A percentile compares a stretch with the other conserved stretches of the same genome.
phyloP scores from a whole-genome alignment of 805 yeast genomes.

The Candida fluviatilis region DNA sequence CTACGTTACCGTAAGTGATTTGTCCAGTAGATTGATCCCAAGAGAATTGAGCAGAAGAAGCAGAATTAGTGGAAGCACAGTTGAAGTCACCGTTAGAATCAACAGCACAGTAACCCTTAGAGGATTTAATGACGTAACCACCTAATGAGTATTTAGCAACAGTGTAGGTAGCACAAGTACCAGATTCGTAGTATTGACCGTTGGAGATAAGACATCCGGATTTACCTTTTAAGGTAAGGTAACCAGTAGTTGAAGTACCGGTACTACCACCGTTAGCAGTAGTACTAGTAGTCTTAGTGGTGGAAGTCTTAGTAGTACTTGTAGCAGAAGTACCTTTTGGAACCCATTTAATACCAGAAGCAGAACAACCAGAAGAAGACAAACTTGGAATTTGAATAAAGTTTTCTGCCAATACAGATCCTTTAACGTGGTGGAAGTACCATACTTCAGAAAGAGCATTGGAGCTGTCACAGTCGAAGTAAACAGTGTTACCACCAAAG shows the following conservation, averaged over 20 bases:
- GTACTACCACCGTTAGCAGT: not conserved
- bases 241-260: conserved; percentile 20
- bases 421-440: conserved; percentile 76
- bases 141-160: conserved; percentile 59
- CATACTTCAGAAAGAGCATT: conserved; percentile 57
- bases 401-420: conserved; percentile 63
- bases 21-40: conserved; percentile 41
- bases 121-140: conserved; percentile 64
- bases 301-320: not conserved
- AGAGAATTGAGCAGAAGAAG: conserved; percentile 47
- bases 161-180: conserved; percentile 80
- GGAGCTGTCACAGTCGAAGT: conserved; percentile 52
- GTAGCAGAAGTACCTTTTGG: not conserved
- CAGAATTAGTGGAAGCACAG: conserved; percentile 16
- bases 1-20: conserved; percentile 59
- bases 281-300: not conserved
- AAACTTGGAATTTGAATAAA: conserved; percentile 58
- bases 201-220: conserved; percentile 77
- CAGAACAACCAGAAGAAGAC: conserved; percentile 60
- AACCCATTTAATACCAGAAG: conserved; percentile 44
- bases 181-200: conserved; percentile 80
- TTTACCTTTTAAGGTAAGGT: conserved; percentile 46
- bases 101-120: conserved; percentile 71
- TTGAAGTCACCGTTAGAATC: conserved; percentile 14
- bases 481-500: conserved; percentile 52